A percentile compares a stretch with the other conserved stretches of the same genome.
Conservation (phyloP, 306 rosid species). For the Pterocarpus macrocarpus region DNA sequence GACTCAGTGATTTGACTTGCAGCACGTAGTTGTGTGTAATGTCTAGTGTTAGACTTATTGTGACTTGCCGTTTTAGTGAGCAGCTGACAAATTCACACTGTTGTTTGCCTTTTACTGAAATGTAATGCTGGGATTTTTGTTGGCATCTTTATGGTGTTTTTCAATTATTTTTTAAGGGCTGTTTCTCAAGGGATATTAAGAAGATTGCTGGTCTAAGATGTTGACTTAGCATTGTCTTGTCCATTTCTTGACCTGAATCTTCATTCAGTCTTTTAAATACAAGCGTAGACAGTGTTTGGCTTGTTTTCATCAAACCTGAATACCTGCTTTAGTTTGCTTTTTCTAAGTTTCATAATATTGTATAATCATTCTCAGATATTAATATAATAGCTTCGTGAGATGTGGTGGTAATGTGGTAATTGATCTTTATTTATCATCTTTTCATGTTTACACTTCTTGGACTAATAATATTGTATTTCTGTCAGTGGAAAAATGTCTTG, state of each 20-base stretch:
- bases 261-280: background rate
- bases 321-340: conserved; percentile 4
- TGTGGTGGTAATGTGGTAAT: conserved; percentile 13
- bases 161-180: background rate
- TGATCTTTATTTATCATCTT: conserved; percentile 40
- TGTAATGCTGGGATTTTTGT: background rate
- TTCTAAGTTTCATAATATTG: conserved; percentile 32
- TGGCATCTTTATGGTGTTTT: background rate
- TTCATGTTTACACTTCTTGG: conserved; percentile 30
- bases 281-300: conserved; percentile 21
- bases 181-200: background rate
- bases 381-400: conserved; percentile 39
- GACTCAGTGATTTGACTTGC: background rate
- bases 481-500: conserved; percentile 96
- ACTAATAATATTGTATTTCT: conserved; percentile 47
- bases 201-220: background rate
- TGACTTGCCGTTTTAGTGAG: background rate
- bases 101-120: background rate
- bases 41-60: background rate
- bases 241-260: conserved; percentile 27
- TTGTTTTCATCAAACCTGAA: conserved; percentile 22
- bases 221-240: conserved; percentile 10
- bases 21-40: background rate
- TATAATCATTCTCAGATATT: conserved; percentile 1
- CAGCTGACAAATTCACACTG: background rate